Conservation (phyloP, 305 asterid genomes). For the Ilex paraguariensis region DNA sequence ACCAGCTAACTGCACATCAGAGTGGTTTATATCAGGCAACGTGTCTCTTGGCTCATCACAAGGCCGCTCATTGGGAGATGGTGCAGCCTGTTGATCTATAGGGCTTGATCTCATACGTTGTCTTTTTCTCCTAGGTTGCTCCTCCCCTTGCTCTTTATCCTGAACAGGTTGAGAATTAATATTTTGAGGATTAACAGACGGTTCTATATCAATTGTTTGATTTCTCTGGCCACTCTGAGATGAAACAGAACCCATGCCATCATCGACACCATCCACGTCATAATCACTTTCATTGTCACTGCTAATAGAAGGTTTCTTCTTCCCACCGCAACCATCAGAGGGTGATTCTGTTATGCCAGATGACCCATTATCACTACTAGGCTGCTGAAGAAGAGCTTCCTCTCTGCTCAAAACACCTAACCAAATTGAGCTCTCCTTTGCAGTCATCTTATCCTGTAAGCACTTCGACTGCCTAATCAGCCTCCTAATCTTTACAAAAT, state of each 20-base stretch:
- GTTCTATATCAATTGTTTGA: conserved; percentile 24
- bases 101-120: conserved; percentile 29
- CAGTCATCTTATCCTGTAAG: conserved; percentile 88
- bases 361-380: conserved; percentile 63
- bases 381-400: conserved; percentile 52
- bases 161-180: conserved; percentile 21
- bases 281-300: conserved; percentile 76
- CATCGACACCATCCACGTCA: conserved; percentile 57
- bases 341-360: conserved; percentile 60
- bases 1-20: conserved; percentile 18
- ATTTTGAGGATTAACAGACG: conserved; percentile 16
- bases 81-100: conserved; percentile 20
- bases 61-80: conserved; percentile 28
- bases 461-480: conserved; percentile 59
- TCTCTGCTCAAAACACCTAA: conserved; percentile 58
- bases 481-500: conserved; percentile 57
- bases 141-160: conserved; percentile 27
- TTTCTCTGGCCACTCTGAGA: conserved; percentile 46
- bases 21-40: conserved; percentile 28
- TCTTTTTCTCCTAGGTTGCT: conserved; percentile 29
- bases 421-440: conserved; percentile 83
- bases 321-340: conserved; percentile 32
- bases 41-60: conserved; percentile 25
- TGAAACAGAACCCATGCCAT: conserved; percentile 52
- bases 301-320: conserved; percentile 46